Conservation (phyloP, 1,139 yeast genomes). For the Saccharomyces hybrid region DNA sequence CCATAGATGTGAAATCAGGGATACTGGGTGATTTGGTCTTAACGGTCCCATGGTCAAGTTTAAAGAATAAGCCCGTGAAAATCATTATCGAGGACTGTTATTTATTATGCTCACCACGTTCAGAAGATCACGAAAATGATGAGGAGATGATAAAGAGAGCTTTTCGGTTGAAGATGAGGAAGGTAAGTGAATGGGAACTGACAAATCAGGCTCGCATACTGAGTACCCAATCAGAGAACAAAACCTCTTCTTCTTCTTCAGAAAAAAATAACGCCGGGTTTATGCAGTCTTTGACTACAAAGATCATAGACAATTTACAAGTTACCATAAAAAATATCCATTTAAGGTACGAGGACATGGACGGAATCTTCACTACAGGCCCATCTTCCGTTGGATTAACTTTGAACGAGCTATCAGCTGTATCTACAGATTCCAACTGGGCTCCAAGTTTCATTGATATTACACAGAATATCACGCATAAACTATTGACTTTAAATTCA, state of each 20-base stretch:
- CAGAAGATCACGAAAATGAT: constrained; percentile 46
- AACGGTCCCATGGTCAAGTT: constrained; percentile 95
- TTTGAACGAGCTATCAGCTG: constrained; percentile 80
- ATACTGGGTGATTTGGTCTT: constrained; percentile 82
- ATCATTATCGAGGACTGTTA: constrained; percentile 84
- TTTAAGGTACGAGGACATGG: constrained; percentile 78
- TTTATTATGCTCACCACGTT: constrained; percentile 69
- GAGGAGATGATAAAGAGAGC: constrained; percentile 64
- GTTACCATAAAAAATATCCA: constrained; percentile 90
- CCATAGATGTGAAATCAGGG: constrained; percentile 86
- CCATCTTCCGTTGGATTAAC: constrained; percentile 85
- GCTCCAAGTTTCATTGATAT: constrained; percentile 75
- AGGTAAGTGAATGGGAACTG: constrained; percentile 62
- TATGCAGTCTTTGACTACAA: constrained; percentile 79
- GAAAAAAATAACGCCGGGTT: constrained; percentile 74
- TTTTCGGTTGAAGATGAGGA: constrained; percentile 56
- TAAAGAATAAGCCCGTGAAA: constrained; percentile 88
- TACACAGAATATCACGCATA: constrained; percentile 60
- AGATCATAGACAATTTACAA: constrained; percentile 87
- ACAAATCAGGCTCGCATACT: constrained; percentile 34
- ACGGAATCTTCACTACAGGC: constrained; percentile 47
- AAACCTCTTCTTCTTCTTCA: constrained; percentile 30
- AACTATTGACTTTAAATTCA: constrained; percentile 66
- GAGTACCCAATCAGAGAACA: not conserved
- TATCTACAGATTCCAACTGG: constrained; percentile 84